Conservation (phyloP, 2,329 filamentous ascomycete genomes). For the Pestalotiopsis sp. region DNA sequence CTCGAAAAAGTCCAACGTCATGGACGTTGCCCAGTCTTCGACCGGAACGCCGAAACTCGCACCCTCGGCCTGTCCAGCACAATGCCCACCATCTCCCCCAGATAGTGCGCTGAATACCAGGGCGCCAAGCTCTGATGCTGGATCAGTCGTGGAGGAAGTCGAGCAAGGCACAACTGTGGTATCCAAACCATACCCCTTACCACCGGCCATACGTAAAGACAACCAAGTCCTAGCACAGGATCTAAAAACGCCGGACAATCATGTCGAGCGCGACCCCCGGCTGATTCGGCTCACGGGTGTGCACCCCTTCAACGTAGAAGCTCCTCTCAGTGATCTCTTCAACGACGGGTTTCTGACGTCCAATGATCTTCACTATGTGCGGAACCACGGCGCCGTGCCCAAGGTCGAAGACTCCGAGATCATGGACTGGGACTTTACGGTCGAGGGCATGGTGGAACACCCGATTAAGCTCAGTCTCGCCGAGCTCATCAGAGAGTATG, state of each 20-base stretch:
- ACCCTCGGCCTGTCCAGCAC: background rate
- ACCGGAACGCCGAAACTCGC: background rate
- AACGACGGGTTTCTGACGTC: constrained; percentile 83
- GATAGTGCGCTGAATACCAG: constrained; percentile 1
- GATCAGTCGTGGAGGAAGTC: constrained; percentile 14
- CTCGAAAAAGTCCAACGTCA: background rate
- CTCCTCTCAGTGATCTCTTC: constrained; percentile 77
- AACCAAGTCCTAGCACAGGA: constrained; percentile 73
- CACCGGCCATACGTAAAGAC: constrained; percentile 61
- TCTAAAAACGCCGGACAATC: constrained; percentile 78
- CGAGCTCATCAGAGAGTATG: constrained; percentile 73
- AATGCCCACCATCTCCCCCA: constrained; percentile 9
- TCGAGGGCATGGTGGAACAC: constrained; percentile 82
- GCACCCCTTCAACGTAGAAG: constrained; percentile 90
- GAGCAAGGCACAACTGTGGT: constrained; percentile 20
- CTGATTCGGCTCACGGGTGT: constrained; percentile 85
- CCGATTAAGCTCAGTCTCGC: constrained; percentile 73
- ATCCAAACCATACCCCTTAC: constrained; percentile 60
- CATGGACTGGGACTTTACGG: constrained; percentile 77
- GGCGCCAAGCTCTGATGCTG: constrained; percentile 6
- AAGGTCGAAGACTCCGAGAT: constrained; percentile 72
- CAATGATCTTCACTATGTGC: constrained; percentile 86
- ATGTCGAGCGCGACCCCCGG: constrained; percentile 78
- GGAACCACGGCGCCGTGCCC: constrained; percentile 87
- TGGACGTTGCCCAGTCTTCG: background rate